Conservation (phyloP, 129 eudicot species). For the Apium graveolens region DNA sequence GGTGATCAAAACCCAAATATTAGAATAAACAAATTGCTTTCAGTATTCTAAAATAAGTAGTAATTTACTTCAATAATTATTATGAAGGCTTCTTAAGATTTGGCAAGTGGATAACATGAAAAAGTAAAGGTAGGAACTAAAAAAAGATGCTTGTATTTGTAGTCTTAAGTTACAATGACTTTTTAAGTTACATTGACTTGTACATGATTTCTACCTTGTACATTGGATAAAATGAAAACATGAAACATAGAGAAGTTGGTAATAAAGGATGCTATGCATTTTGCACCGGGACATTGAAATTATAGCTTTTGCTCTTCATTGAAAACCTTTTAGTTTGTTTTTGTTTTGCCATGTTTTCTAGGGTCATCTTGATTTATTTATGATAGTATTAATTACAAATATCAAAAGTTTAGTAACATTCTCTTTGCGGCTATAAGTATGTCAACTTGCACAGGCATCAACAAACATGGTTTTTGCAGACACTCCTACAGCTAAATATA, state of each 20-base stretch:
- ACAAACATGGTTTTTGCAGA: not conserved
- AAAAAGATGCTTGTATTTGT: not conserved
- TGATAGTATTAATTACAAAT: not conserved
- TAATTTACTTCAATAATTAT: not conserved
- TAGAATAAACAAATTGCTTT: not conserved
- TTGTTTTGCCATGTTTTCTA: not conserved
- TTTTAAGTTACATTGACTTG: not conserved
- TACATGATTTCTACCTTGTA: not conserved
- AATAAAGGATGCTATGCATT: not conserved
- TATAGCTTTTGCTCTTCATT: not conserved
- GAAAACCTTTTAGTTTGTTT: not conserved
- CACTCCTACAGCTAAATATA: not conserved
- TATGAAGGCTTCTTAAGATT: not conserved
- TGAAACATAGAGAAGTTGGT: not conserved
- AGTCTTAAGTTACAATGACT: not conserved
- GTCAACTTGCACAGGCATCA: not conserved
- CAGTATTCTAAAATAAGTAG: not conserved
- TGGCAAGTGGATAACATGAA: not conserved
- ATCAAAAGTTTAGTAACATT: not conserved
- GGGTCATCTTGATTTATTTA: not conserved
- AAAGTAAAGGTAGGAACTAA: not conserved
- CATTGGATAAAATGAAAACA: not conserved
- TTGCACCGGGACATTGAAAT: not conserved
- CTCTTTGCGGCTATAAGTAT: not conserved
- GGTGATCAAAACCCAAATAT: slow-evolving; percentile 5